Percentiles rank a stretch among this genome's conserved stretches.
These are phyloP conservation scores for Tuber calosporum DNA, from an alignment of 495 filamentous ascomycete genomes.

Conservation along the genomic window DNA sequence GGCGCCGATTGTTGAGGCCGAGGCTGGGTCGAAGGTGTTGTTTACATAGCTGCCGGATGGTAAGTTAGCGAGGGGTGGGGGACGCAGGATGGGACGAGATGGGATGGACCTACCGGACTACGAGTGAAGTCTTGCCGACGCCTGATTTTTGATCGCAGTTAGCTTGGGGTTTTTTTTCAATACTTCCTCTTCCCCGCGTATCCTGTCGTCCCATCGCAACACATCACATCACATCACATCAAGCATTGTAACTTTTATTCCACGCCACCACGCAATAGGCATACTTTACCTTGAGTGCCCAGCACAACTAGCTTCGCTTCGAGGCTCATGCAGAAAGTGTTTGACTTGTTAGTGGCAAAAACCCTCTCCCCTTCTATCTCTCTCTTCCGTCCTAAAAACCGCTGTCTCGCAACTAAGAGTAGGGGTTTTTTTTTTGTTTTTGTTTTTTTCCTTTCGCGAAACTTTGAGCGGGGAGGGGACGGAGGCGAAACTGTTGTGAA, in stretches of 20 bases:
- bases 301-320: conserved; percentile 92
- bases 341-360: neutral
- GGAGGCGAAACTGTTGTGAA: neutral
- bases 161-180: neutral
- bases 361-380: neutral
- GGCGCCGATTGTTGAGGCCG: conserved; percentile 80
- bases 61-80: conserved; percentile 4
- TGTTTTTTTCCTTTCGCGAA: neutral
- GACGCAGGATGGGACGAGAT: neutral
- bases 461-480: neutral
- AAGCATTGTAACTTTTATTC: neutral
- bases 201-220: neutral
- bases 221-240: neutral
- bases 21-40: conserved; percentile 64
- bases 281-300: conserved; percentile 62
- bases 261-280: neutral
- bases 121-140: conserved; percentile 90
- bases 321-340: conserved; percentile 53
- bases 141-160: conserved; percentile 45
- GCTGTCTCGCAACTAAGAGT: neutral
- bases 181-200: conserved; percentile 8
- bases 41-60: conserved; percentile 64
- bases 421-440: neutral
- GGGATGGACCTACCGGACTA: conserved; percentile 60
- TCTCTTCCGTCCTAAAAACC: neutral